Evolutionary conservation across 768 basidiomycete species (phyloP), one percentile per base, ranked within the genome.

Genomic region (Tricholoma furcatifolium): DNA sequence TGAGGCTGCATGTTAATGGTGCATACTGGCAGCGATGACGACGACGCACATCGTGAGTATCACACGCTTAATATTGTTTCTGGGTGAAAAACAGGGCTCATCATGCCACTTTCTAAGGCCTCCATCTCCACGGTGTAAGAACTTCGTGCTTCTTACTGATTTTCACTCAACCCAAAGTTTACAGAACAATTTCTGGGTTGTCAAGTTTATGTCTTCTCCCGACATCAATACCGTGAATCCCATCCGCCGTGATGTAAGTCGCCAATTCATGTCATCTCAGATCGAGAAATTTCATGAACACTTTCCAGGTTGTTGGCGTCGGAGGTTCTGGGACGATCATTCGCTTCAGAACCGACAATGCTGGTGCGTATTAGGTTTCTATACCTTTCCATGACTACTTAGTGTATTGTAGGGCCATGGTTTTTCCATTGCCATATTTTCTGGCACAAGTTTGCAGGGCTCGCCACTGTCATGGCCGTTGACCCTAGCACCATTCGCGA

Each of bases 141-240:
- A 11, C 6, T 24, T 35, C n/a, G 12, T 27, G 14, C 15, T 41
- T 2, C 27, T 27, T 27, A 5, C 17, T 36, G 15, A 27, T 32
- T 0, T 11, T 43, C 23, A 6, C 47, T 34, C 9, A 14, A 35
- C 42, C 47, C 24, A 46, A 51, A 17, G 43, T 21, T 17, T 24
- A 34, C 42, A 75, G 70, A 72, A 72, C 47, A 57, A 72, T 23
- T 77, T 74, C 61, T 70, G 65, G 58, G 67, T 77, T 17, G 61
- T 77, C 50, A 73, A 77, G 57, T 70, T 60, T 42, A 71, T 69
- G 48, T 54, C 57, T 15, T 59, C 69, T 24, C 59, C 63, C 10
- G 42, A 27, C 32, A 62, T 66, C 23, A 74, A 74, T 56, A 66
- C 69, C 2, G 75, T 76, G 36, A 76, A 87, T 65, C 86, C 85